Percentiles rank a stretch among this genome's conserved stretches.
Evolutionary conservation across 352 stramenopile species (phyloP).

Genomic region (Globisporangium lucens): DNA sequence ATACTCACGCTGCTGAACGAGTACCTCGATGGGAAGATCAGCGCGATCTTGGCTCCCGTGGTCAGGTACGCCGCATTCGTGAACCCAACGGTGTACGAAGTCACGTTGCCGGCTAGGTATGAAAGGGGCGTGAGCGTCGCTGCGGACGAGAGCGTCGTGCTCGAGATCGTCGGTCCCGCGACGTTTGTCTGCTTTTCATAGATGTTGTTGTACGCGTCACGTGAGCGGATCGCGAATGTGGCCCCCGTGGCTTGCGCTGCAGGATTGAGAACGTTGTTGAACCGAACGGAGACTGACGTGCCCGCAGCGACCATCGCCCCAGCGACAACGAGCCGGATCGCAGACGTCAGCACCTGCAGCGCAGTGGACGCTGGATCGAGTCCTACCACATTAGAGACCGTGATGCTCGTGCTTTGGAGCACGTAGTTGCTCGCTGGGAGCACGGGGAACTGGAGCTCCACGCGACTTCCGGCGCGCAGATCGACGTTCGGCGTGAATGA

Average conservation of each 20-base stretch:
- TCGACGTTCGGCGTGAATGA: conserved; percentile 40
- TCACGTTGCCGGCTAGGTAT: conserved; percentile 41
- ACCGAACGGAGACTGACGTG: conserved; percentile 33
- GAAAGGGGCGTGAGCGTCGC: conserved; percentile 36
- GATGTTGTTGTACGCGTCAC: conserved; percentile 30
- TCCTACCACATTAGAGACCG: conserved; percentile 19
- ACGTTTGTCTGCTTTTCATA: conserved; percentile 36
- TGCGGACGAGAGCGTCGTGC: conserved; percentile 26
- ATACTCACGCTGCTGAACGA: conserved; percentile 27
- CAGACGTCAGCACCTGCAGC: conserved; percentile 27
- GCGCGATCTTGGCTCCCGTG: conserved; percentile 27
- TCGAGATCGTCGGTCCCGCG: conserved; percentile 22
- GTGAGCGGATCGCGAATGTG: conserved; percentile 42
- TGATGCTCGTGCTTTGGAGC: conserved; percentile 23
- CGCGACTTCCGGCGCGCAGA: conserved; percentile 35
- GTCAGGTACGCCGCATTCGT: conserved; percentile 44
- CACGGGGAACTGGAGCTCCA: conserved; percentile 47
- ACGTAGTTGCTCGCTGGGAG: conserved; percentile 39
- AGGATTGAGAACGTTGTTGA: conserved; percentile 50
- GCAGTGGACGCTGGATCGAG: conserved; percentile 32
- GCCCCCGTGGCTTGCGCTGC: conserved; percentile 28
- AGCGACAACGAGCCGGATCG: conserved; percentile 35
- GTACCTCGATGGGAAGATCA: conserved; percentile 49
- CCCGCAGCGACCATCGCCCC: conserved; percentile 25
- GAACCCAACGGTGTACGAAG: conserved; percentile 39